Conservation (phyloP, 140 eudicot genomes). For the Stevia rebaudiana region DNA sequence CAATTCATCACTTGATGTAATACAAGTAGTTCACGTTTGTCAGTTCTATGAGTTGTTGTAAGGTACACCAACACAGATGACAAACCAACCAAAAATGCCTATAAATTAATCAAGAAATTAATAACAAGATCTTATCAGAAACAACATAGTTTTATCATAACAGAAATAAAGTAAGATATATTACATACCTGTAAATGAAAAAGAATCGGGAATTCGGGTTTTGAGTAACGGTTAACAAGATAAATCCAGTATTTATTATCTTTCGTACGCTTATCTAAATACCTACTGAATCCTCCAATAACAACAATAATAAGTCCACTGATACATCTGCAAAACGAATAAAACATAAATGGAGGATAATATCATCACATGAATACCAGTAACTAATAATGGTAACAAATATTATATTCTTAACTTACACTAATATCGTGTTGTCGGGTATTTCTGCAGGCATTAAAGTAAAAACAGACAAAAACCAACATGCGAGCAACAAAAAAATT, state of each 20-base stretch:
- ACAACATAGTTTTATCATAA: background rate
- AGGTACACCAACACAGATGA: conserved; percentile 75
- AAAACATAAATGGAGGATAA: background rate
- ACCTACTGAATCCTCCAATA: conserved; percentile 62
- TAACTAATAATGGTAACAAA: conserved; percentile 8
- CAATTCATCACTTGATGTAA: conserved; percentile 86
- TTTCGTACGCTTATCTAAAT: conserved; percentile 38
- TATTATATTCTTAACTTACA: conserved; percentile 51
- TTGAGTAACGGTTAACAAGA: conserved; percentile 37
- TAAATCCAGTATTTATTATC: conserved; percentile 56
- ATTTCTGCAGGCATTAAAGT: conserved; percentile 99
- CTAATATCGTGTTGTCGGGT: conserved; percentile 83
- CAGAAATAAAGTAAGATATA: background rate
- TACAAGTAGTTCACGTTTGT: conserved; percentile 71
- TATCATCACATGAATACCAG: background rate
- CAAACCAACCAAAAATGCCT: conserved; percentile 72
- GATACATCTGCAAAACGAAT: conserved; percentile 36
- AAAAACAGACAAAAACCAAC: conserved; percentile 85
- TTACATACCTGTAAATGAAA: conserved; percentile 66
- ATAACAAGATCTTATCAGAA: conserved; percentile 1
- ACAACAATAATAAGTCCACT: conserved; percentile 65
- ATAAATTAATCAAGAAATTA: conserved; percentile 12
- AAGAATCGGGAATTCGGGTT: conserved; percentile 54
- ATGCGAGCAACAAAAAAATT: conserved; percentile 54
- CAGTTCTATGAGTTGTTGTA: conserved; percentile 86